phyloP scores from a whole-genome alignment of 1,139 yeast genomes.

The Taiozyma onychis region DNA sequence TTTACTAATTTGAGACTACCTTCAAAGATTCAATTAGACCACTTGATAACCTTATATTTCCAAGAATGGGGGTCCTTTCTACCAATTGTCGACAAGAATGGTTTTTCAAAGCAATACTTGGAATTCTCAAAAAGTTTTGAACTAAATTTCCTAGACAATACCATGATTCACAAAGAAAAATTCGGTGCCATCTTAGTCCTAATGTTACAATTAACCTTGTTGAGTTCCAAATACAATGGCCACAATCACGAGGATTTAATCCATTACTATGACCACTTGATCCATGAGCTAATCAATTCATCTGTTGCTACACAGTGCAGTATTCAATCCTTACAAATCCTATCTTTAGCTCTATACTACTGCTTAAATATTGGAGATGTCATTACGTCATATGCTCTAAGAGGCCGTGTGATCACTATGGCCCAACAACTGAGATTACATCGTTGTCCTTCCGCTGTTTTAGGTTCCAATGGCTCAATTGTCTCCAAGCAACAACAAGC shows the following conservation, averaged over 20 bases:
- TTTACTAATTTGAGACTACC: constrained; percentile 47
- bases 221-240: constrained; percentile 26
- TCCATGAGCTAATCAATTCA: constrained; percentile 44
- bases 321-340: constrained; percentile 63
- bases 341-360: constrained; percentile 64
- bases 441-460: constrained; percentile 81
- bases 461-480: constrained; percentile 50
- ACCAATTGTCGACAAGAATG: constrained; percentile 63
- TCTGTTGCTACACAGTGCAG: constrained; percentile 55
- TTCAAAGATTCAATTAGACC: constrained; percentile 50
- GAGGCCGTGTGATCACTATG: constrained; percentile 77
- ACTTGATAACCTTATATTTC: constrained; percentile 53
- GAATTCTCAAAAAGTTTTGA: constrained; percentile 41
- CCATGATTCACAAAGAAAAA: constrained; percentile 40
- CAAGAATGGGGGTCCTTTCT: constrained; percentile 72
- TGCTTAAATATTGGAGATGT: constrained; percentile 72
- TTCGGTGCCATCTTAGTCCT: constrained; percentile 58
- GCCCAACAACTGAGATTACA: constrained; percentile 82
- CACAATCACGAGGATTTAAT: constrained; percentile 22
- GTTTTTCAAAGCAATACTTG: constrained; percentile 55
- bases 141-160: constrained; percentile 33
- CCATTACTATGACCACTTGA: constrained; percentile 44
- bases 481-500: constrained; percentile 67
- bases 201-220: constrained; percentile 52
- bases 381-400: constrained; percentile 64